These are phyloP conservation scores for Craterostigma plantagineum DNA, from an alignment of 257 asterid genomes.

Conservation along the genomic window DNA sequence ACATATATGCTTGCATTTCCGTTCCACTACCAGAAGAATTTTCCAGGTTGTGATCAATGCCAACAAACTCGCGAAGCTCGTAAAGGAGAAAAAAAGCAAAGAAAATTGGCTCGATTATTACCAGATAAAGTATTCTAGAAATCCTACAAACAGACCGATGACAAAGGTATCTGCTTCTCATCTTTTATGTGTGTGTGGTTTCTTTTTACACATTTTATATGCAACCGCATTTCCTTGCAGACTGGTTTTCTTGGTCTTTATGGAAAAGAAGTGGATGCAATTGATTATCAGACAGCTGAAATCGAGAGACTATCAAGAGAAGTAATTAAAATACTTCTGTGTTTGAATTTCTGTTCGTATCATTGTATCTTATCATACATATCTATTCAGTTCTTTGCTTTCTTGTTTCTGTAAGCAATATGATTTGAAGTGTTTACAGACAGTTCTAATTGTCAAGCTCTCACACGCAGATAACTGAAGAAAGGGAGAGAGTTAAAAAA, in stretches of 20 bases:
- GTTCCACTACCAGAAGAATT: no score
- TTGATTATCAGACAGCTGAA: constrained; percentile 66
- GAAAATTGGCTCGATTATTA: constrained; percentile 83
- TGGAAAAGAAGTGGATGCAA: constrained; percentile 75
- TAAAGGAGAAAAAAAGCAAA: constrained; percentile 59
- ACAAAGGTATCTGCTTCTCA: constrained; percentile 55
- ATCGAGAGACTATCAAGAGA: constrained; percentile 55
- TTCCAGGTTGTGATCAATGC: constrained; percentile 65
- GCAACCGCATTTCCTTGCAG: constrained; percentile 34
- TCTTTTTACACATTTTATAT: constrained; percentile 2
- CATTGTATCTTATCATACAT: no score
- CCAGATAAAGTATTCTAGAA: constrained; percentile 59
- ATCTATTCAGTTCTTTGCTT: no score
- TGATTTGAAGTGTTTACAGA: no score
- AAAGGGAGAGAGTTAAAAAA: constrained; percentile 41
- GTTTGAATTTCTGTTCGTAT: background rate
- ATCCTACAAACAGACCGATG: constrained; percentile 53
- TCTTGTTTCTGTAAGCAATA: no score
- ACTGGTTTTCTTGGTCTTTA: constrained; percentile 84
- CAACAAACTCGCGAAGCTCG: constrained; percentile 72
- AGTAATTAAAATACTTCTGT: constrained; percentile 12
- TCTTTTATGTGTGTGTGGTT: background rate
- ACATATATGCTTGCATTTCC: background rate
- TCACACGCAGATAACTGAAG: constrained; percentile 59
- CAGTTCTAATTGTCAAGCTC: background rate